Evolutionary conservation across 352 stramenopile species (phyloP).

Genomic region (Phytopythium litorale): DNA sequence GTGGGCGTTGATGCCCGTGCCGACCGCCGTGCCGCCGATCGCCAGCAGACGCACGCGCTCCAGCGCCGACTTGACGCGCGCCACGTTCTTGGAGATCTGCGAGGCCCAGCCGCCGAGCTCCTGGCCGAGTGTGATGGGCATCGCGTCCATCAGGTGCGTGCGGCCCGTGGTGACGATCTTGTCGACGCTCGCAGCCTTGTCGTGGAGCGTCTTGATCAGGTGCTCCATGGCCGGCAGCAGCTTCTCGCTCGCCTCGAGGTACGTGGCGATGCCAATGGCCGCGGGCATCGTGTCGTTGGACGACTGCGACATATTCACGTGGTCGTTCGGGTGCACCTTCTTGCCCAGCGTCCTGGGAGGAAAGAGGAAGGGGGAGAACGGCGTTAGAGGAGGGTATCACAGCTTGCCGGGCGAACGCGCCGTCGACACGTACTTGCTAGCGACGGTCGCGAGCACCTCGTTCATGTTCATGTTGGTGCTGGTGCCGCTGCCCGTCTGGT

Average conservation of each 20-base stretch:
- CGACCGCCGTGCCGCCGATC: conserved; percentile 56
- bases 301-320: conserved; percentile 72
- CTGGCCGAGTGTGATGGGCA: conserved; percentile 48
- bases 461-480: conserved; percentile 99
- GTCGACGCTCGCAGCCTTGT: conserved; percentile 32
- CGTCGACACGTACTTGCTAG: conserved; percentile 20
- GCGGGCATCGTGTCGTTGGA: conserved; percentile 67
- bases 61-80: conserved; percentile 37
- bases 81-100: conserved; percentile 55
- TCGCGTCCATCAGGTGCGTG: conserved; percentile 78
- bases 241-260: conserved; percentile 41
- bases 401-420: too few species aligned
- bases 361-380: too few species aligned
- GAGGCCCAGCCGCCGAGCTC: conserved; percentile 45
- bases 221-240: conserved; percentile 64
- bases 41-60: conserved; percentile 44
- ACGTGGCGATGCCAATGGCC: conserved; percentile 46
- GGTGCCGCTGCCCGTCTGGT: conserved; percentile 94
- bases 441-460: conserved; percentile 93
- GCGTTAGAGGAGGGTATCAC: too few species aligned
- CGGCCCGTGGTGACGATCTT: conserved; percentile 54
- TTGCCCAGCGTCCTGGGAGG: conserved; percentile 54
- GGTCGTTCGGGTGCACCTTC: conserved; percentile 81
- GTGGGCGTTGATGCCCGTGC: conserved; percentile 61
- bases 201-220: conserved; percentile 27